Conservation (phyloP, 352 stramenopile genomes). For the Pythium guiyangense region DNA sequence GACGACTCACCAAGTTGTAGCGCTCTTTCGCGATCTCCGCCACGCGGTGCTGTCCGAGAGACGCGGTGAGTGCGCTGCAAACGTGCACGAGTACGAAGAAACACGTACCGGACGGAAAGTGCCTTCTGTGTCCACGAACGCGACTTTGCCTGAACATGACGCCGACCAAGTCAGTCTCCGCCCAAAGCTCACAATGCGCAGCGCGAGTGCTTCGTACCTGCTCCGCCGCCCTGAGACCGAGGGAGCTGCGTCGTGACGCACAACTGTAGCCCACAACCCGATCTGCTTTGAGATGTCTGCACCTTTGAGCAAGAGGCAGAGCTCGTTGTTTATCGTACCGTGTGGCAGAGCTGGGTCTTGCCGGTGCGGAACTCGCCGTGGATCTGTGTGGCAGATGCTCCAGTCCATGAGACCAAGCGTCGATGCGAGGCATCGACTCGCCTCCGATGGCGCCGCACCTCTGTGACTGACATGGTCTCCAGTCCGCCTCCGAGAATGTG, state of each 20-base stretch:
- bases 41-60: slow-evolving; percentile 48
- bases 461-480: slow-evolving; percentile 90
- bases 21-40: slow-evolving; percentile 81
- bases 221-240: slow-evolving; percentile 72
- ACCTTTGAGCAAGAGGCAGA: too few species aligned
- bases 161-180: background rate
- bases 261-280: slow-evolving; percentile 21
- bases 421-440: slow-evolving; percentile 1
- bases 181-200: background rate
- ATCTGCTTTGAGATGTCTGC: background rate
- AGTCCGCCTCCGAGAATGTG: slow-evolving; percentile 82
- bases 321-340: too few species aligned
- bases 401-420: background rate
- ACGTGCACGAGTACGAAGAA: background rate
- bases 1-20: slow-evolving; percentile 64
- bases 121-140: slow-evolving; percentile 90
- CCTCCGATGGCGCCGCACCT: slow-evolving; percentile 31
- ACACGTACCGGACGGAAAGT: slow-evolving; percentile 82
- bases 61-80: background rate
- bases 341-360: slow-evolving; percentile 94
- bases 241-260: slow-evolving; percentile 84
- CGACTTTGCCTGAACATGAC: slow-evolving; percentile 60
- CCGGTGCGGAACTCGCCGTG: slow-evolving; percentile 93
- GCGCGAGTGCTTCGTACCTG: slow-evolving; percentile 33
- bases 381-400: slow-evolving; percentile 31